Conservation (phyloP, 2,329 filamentous ascomycete genomes). For the Claviceps cyperi region DNA sequence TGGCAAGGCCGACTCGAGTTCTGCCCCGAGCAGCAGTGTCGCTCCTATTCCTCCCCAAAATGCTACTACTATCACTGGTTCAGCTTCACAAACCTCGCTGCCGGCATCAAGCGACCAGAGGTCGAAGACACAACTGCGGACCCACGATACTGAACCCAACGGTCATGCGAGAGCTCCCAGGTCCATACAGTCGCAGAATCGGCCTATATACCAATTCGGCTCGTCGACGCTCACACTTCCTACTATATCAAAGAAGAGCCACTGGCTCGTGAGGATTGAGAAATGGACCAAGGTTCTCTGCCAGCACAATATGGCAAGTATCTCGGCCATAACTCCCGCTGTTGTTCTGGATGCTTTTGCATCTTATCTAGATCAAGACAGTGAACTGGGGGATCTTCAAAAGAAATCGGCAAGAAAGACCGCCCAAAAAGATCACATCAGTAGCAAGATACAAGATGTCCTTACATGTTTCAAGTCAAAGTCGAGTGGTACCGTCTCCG, state of each 20-base stretch:
- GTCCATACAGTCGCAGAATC: conserved; percentile 10
- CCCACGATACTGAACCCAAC: background rate
- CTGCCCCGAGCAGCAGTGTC: background rate
- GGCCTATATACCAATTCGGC: conserved; percentile 11
- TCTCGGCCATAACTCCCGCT: conserved; percentile 11
- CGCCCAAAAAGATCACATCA: conserved; percentile 13
- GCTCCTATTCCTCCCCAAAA: background rate
- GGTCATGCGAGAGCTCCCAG: background rate
- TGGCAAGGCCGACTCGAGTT: background rate
- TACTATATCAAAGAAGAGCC: conserved; percentile 14
- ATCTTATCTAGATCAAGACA: conserved; percentile 17
- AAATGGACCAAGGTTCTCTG: conserved; percentile 21
- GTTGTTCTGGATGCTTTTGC: conserved; percentile 14
- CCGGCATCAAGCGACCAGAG: background rate
- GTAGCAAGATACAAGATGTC: conserved; percentile 12
- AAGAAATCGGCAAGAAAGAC: conserved; percentile 19
- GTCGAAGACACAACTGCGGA: background rate
- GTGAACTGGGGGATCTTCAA: conserved; percentile 16
- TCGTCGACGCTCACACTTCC: conserved; percentile 15
- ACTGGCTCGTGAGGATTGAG: conserved; percentile 21
- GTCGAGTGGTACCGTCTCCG: background rate
- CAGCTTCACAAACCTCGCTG: background rate
- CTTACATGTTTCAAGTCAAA: conserved; percentile 9
- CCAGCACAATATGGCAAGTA: conserved; percentile 12
- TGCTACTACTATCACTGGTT: background rate